Conservation (phyloP, 2,329 filamentous ascomycete genomes). For the Alternaria solani region DNA sequence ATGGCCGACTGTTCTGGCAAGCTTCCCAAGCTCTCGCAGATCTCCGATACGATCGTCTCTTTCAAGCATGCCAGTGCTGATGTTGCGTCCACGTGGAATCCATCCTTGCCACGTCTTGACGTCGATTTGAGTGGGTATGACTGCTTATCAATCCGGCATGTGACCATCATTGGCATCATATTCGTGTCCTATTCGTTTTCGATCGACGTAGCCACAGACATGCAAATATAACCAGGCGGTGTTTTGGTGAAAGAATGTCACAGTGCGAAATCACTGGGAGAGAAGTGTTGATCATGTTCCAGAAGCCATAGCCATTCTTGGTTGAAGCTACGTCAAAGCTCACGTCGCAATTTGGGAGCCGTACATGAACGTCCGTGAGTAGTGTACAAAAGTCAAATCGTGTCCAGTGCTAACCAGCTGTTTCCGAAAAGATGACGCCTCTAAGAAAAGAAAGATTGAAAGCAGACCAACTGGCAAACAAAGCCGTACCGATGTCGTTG, state of each 20-base stretch:
- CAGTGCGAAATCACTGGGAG: background rate
- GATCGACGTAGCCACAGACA: background rate
- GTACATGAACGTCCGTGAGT: constrained; percentile 21
- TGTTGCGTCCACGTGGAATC: background rate
- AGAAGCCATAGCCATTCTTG: constrained; percentile 21
- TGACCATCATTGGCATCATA: background rate
- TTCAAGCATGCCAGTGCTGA: background rate
- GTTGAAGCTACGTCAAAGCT: constrained; percentile 27
- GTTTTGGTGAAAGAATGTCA: background rate
- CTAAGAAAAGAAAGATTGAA: constrained; percentile 26
- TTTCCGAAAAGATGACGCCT: constrained; percentile 24
- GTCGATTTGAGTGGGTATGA: no score
- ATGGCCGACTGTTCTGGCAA: background rate
- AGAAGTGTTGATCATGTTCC: background rate
- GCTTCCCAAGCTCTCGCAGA: background rate
- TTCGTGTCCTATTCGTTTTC: background rate
- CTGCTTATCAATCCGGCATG: background rate
- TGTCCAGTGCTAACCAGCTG: constrained; percentile 16
- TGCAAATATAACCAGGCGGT: background rate
- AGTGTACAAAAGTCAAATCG: constrained; percentile 35
- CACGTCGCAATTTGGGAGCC: constrained; percentile 23
- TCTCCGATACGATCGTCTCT: background rate
- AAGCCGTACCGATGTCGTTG: constrained; percentile 19
- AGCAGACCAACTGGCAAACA: constrained; percentile 19
- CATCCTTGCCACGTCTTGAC: background rate